Base-by-base conservation (phyloP, 1,284 basidiomycete species). In the Trametes hirsuta region DNA sequence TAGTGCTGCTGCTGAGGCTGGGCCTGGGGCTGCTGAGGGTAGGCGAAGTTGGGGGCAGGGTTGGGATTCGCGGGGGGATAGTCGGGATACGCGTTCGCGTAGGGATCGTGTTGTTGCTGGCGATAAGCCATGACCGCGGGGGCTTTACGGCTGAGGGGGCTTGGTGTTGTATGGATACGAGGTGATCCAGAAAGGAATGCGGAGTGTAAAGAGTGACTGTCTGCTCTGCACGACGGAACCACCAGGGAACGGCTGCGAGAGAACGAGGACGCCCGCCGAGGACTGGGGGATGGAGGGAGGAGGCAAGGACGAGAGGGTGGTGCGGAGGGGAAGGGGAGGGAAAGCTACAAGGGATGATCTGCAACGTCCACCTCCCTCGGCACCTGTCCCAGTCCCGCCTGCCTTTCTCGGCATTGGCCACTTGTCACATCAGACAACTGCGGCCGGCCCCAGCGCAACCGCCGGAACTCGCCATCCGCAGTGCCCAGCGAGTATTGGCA, bases 71-170 rank as follows among this genome's bases (percentile, higher is more conserved):
- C 70, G 12, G 67, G 69, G 40, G 70, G 69, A 57, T 82, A 79
- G 66, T 82, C 67, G 34, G 68, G 64, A 47, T 66, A 69, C 41
- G 61, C 51, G 47, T 62, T 66, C 53, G 53, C 58, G 51, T 69
- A 83, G 71, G 79, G 79, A 77, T 82, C 79, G 76, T 84, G 79
- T 53, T 66, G 63, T 61, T 82, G 77, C 46, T 74, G 79, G 57
- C 75, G 78, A 68, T 88, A 84, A 63, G 87, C 81, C 87, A 88
- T 85, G 67, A 68, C 53, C 52, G 52, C 44, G 46, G 41, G 25
- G 18, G 22, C 47, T 24, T 18, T 39, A 15, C 15, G 56, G 41
- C 22, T 8, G 42, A 46, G 35, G 45, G 53, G 54, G 47, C 53
- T 51, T 39, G 34, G 37, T 18, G 50, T 44, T 48, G 47, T 40